Conservation (phyloP, 345 rosid species). For the Eucalyptus camaldulensis region DNA sequence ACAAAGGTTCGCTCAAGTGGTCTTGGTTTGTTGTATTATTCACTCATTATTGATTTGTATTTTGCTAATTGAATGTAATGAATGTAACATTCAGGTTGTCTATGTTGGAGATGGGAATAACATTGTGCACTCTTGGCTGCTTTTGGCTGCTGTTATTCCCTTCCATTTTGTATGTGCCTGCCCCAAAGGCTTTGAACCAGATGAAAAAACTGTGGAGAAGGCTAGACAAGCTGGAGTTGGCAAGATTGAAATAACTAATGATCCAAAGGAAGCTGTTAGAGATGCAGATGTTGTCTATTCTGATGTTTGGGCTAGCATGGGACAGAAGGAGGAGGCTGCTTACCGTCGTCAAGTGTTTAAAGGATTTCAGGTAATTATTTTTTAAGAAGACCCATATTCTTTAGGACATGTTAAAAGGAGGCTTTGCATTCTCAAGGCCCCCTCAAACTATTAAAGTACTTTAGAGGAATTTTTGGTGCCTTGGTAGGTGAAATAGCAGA, state of each 20-base stretch:
- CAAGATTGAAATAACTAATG: slow-evolving; percentile 83
- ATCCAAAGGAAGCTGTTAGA: slow-evolving; percentile 76
- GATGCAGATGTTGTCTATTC: slow-evolving; percentile 99
- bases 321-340: slow-evolving; percentile 96
- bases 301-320: slow-evolving; percentile 99
- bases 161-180: slow-evolving; percentile 95
- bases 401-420: background rate
- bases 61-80: background rate
- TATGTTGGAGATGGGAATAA: slow-evolving; percentile 98
- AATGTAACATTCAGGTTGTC: slow-evolving; percentile 51
- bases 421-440: background rate
- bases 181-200: slow-evolving; percentile 88
- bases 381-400: background rate
- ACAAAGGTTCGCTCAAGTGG: slow-evolving; percentile 49
- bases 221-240: slow-evolving; percentile 67
- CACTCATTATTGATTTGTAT: background rate
- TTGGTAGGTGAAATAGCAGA: background rate
- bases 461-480: background rate
- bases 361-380: slow-evolving; percentile 71
- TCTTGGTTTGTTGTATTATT: background rate
- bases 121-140: slow-evolving; percentile 91
- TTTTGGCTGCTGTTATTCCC: slow-evolving; percentile 84
- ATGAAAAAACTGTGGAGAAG: slow-evolving; percentile 59
- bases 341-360: slow-evolving; percentile 62
- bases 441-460: background rate